Conservation (phyloP, 2,329 filamentous ascomycete species). For the Neopestalotiopsis rosae region DNA sequence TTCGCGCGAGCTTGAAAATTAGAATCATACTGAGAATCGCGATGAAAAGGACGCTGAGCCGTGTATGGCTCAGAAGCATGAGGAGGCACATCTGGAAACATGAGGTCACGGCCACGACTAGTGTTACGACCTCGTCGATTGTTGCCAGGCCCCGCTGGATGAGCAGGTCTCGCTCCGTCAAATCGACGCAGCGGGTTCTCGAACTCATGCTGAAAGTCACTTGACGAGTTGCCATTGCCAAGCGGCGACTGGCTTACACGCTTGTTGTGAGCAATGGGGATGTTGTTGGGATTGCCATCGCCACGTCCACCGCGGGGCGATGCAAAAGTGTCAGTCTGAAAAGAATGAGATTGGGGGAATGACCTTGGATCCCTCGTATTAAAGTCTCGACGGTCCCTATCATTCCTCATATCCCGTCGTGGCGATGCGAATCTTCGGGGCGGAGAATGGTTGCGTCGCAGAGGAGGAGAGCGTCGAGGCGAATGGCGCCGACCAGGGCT, state of each 20-base stretch:
- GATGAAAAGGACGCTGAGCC: background rate
- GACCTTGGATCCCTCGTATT: slow-evolving; percentile 18
- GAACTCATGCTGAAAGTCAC: slow-evolving; percentile 2
- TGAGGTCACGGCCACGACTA: background rate
- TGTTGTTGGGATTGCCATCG: slow-evolving; percentile 15
- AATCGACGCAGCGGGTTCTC: slow-evolving; percentile 6
- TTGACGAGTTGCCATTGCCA: slow-evolving; percentile 6
- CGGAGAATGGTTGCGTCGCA: slow-evolving; percentile 26
- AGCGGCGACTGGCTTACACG: slow-evolving; percentile 8
- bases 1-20: slow-evolving; percentile 10
- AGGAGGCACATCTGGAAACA: background rate
- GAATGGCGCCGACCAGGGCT: slow-evolving; percentile 42
- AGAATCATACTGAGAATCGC: slow-evolving; percentile 34
- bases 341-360: slow-evolving; percentile 14
- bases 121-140: slow-evolving; percentile 5
- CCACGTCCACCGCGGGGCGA: background rate
- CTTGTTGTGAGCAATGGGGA: slow-evolving; percentile 13
- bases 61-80: background rate
- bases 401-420: slow-evolving; percentile 47
- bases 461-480: slow-evolving; percentile 38
- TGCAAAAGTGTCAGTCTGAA: background rate
- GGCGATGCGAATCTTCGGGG: slow-evolving; percentile 39
- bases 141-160: background rate
- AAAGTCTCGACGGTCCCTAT: slow-evolving; percentile 32
- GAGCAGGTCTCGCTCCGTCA: background rate